Conservation (phyloP, 1,284 basidiomycete genomes). For the Fomitopsis palustris region DNA sequence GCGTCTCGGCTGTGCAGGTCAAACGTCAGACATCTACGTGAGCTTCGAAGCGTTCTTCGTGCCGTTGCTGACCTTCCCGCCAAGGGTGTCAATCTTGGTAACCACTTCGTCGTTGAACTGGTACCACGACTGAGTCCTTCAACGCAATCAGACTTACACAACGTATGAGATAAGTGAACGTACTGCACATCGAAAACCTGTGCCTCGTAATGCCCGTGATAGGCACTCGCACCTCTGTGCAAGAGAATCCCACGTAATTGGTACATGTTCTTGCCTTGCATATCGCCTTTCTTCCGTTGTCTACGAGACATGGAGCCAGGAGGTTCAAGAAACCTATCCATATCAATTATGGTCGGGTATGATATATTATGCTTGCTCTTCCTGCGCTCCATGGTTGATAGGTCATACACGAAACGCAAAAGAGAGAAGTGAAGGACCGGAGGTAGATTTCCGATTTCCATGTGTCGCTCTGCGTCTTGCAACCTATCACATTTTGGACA, state of each 20-base stretch:
- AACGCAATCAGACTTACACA: not conserved
- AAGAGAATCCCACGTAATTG: constrained; percentile 79
- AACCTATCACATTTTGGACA: constrained; percentile 71
- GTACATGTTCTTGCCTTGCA: constrained; percentile 45
- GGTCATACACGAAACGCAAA: constrained; percentile 84
- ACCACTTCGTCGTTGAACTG: constrained; percentile 85
- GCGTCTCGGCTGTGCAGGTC: not conserved
- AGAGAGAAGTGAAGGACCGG: constrained; percentile 87
- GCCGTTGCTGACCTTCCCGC: constrained; percentile 32
- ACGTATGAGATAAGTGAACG: constrained; percentile 23
- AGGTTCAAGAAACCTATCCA: constrained; percentile 56
- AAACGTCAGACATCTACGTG: constrained; percentile 8
- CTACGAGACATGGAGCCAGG: constrained; percentile 7
- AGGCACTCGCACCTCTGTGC: constrained; percentile 84
- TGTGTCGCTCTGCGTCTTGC: constrained; percentile 76
- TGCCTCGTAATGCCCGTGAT: constrained; percentile 91
- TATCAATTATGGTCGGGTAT: constrained; percentile 74
- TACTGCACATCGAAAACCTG: constrained; percentile 80
- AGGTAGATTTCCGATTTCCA: constrained; percentile 65
- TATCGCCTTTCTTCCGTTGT: constrained; percentile 14
- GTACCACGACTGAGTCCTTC: constrained; percentile 77
- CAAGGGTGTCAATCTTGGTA: constrained; percentile 55
- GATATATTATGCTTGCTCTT: constrained; percentile 78
- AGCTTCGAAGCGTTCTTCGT: constrained; percentile 8
- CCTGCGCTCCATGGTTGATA: constrained; percentile 71